A percentile compares a stretch with the other conserved stretches of the same genome.
Conservation (phyloP, 1,284 basidiomycete genomes). For the Vanrija sp. region DNA sequence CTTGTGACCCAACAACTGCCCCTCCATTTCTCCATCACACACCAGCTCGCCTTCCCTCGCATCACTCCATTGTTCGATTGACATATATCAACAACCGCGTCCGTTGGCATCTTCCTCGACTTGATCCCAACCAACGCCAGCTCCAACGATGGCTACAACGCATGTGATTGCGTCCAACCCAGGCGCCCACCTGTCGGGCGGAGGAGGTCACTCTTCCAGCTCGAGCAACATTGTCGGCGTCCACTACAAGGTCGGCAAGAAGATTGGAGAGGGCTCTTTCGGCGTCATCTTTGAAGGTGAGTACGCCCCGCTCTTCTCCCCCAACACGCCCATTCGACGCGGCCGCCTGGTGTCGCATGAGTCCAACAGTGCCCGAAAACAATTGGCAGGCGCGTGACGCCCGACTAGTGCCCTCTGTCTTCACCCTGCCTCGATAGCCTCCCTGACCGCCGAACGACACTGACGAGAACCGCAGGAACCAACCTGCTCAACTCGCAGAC, state of each 20-base stretch:
- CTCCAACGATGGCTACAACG: slow-evolving; percentile 44
- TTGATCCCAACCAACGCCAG: neutral
- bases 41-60: neutral
- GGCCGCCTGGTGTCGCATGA: neutral
- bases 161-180: slow-evolving; percentile 48
- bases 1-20: neutral
- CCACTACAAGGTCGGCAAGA: slow-evolving; percentile 60
- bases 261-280: slow-evolving; percentile 74
- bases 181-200: slow-evolving; percentile 38
- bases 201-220: slow-evolving; percentile 36
- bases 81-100: neutral
- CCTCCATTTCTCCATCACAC: neutral
- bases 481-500: slow-evolving; percentile 93
- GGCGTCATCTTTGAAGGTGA: slow-evolving; percentile 94
- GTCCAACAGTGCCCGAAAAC: neutral
- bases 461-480: slow-evolving; percentile 58
- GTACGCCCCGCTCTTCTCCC: slow-evolving; percentile 17
- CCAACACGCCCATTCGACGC: neutral
- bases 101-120: neutral
- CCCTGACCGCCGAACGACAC: neutral
- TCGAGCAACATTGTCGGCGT: slow-evolving; percentile 53
- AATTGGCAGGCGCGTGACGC: neutral
- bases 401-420: neutral
- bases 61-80: neutral
- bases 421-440: neutral